A percentile compares a stretch with the other conserved stretches of the same genome.
Conservation (phyloP, 768 basidiomycete genomes). For the Sporobolomyces roseus region DNA sequence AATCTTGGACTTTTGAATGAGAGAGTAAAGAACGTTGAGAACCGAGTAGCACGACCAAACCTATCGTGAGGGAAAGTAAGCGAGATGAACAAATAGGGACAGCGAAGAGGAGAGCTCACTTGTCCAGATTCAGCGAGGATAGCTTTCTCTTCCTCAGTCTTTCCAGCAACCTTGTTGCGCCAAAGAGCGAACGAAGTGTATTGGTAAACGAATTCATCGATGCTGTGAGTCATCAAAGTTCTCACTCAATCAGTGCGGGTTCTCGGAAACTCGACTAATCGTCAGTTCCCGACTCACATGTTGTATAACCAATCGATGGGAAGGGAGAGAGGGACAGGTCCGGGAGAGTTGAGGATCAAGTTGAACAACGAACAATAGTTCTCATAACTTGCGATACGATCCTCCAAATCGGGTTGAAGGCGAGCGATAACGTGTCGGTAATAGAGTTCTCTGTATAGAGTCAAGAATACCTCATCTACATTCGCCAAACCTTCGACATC, state of each 20-base stretch:
- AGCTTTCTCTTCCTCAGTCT: conserved; percentile 81
- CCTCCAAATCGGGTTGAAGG: conserved; percentile 81
- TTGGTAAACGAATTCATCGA: conserved; percentile 97
- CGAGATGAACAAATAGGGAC: conserved; percentile 13
- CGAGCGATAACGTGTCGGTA: conserved; percentile 78
- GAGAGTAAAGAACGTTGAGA: conserved; percentile 93
- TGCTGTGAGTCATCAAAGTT: conserved; percentile 44
- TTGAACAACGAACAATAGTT: conserved; percentile 93
- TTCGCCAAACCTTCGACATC: not conserved
- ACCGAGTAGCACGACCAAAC: conserved; percentile 99
- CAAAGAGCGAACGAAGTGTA: conserved; percentile 94
- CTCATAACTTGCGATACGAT: conserved; percentile 91
- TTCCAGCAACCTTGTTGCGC: conserved; percentile 66
- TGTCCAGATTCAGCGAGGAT: conserved; percentile 74
- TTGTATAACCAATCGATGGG: conserved; percentile 99
- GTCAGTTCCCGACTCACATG: too few relatives aligned
- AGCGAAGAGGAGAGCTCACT: conserved; percentile 46
- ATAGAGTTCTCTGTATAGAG: conserved; percentile 92
- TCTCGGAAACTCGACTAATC: not conserved
- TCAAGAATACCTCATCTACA: conserved; percentile 86
- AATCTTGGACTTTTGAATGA: conserved; percentile 94
- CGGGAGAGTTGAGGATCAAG: conserved; percentile 91
- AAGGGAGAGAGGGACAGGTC: conserved; percentile 84
- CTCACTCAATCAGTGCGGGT: not conserved
- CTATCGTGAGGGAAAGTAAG: conserved; percentile 48